These are phyloP conservation scores for Parathielavia hyrcaniae DNA, from an alignment of 495 filamentous ascomycete genomes.

Conservation along the genomic window DNA sequence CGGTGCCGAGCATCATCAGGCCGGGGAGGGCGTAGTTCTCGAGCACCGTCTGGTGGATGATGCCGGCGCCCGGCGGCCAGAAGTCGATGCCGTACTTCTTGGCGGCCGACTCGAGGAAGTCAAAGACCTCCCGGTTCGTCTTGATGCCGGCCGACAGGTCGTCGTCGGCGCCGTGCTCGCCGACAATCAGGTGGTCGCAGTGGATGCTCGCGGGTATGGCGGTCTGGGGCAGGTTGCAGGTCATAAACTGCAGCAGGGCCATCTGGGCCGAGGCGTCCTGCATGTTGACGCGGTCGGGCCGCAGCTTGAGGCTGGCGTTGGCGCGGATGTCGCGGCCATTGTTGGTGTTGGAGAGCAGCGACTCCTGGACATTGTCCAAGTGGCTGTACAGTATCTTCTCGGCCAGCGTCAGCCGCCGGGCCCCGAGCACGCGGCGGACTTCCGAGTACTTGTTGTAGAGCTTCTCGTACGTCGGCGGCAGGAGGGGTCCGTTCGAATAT, in stretches of 20 bases:
- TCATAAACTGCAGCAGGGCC: constrained; percentile 98
- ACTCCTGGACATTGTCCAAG: constrained; percentile 78
- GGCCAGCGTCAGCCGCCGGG: constrained; percentile 71
- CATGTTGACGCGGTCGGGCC: constrained; percentile 97
- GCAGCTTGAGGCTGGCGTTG: constrained; percentile 90
- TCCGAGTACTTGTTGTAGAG: constrained; percentile 44
- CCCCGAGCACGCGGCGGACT: constrained; percentile 67
- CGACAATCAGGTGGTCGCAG: constrained; percentile 99
- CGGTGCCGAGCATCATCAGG: constrained; percentile 98
- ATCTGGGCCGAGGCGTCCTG: constrained; percentile 98
- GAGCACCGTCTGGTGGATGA: constrained; percentile 96
- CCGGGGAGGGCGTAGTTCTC: constrained; percentile 98
- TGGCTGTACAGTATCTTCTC: constrained; percentile 99
- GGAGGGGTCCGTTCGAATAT: constrained; percentile 26
- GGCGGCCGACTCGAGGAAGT: constrained; percentile 89
- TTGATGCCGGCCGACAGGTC: constrained; percentile 82
- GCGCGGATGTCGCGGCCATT: constrained; percentile 79
- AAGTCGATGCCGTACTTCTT: constrained; percentile 98
- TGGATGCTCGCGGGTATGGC: constrained; percentile 98
- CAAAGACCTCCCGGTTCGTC: constrained; percentile 94
- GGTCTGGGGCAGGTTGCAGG: constrained; percentile 80
- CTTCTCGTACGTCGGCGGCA: constrained; percentile 44
- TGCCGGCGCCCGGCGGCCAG: constrained; percentile 97
- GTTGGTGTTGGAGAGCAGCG: constrained; percentile 67
- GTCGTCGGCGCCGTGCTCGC: constrained; percentile 77